Conservation (phyloP, 805 yeast genomes). For the Wickerhamiella slavikovae region DNA sequence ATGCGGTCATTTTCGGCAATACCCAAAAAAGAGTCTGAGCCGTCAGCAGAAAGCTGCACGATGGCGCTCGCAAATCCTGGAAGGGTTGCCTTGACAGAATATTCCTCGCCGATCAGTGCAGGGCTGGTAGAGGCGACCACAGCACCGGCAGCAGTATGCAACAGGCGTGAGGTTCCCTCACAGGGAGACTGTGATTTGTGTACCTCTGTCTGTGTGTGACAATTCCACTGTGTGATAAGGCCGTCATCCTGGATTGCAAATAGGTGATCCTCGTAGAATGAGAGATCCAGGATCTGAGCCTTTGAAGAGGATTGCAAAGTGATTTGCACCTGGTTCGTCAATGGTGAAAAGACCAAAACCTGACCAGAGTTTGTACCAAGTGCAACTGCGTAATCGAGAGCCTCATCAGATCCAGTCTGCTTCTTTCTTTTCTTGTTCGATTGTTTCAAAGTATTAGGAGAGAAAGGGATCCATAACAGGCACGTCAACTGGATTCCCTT, state of each 20-base stretch:
- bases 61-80: slow-evolving; percentile 68
- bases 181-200: slow-evolving; percentile 10
- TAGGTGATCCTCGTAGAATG: slow-evolving; percentile 1
- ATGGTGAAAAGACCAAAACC: slow-evolving; percentile 46
- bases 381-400: slow-evolving; percentile 29
- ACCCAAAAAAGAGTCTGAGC: slow-evolving; percentile 33
- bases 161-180: slow-evolving; percentile 6
- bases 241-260: slow-evolving; percentile 7
- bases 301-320: slow-evolving; percentile 13
- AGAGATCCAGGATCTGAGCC: slow-evolving; percentile 1
- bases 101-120: slow-evolving; percentile 25
- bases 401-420: slow-evolving; percentile 1
- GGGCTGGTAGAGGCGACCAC: slow-evolving; percentile 51
- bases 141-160: slow-evolving; percentile 19
- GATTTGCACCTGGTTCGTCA: slow-evolving; percentile 32
- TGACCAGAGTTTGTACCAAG: slow-evolving; percentile 48
- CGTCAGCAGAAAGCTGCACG: slow-evolving; percentile 26
- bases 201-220: slow-evolving; percentile 23
- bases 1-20: slow-evolving; percentile 68
- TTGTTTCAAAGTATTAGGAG: slow-evolving; percentile 15
- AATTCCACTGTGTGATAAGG: slow-evolving; percentile 40
- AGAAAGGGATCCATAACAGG: slow-evolving; percentile 26
- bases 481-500: slow-evolving; percentile 29
- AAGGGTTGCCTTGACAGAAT: slow-evolving; percentile 26
- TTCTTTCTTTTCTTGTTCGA: slow-evolving; percentile 9